Evolutionary conservation across 2,329 filamentous ascomycete species (phyloP), one percentile per base, ranked within the genome.

Genomic region (Diaporthe citri): DNA sequence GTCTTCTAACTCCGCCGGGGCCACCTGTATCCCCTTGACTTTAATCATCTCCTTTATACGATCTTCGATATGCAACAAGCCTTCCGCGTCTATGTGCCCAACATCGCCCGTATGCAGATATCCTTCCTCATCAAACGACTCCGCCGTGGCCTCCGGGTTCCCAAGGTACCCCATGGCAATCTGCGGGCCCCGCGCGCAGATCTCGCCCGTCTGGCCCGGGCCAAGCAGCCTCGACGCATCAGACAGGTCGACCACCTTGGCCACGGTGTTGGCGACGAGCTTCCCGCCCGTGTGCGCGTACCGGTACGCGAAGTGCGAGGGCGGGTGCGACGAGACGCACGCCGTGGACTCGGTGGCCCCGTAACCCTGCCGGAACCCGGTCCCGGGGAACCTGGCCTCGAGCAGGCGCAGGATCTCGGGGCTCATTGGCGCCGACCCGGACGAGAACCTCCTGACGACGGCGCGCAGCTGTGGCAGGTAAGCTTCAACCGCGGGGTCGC

Each of bases 331-430:
- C 0, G 90, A 92, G 76, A 93, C 91, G 77, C 90, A 92, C 2
- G 85, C 87, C 80, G 90, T 93, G 0, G 86, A 89, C 80, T 93
- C 92, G 0, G 92, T 93, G 91, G 93, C 93, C 39, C 92, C 92
- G 78, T 93, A 93, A 2, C 90, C 91, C 79, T 93, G 91, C 78
- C 90, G 90, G 81, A 93, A 91, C 0, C 90, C 90, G 0, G 88
- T 90, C 1, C 86, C 82, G 0, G 91, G 91, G 78, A 92, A 93
- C 64, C 87, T 88, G 75, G 86, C 84, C 74, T 89, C 82, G 20
- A 93, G 83, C 34, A 88, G 84, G 34, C 88, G 86, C 22, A 93
- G 84, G 72, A 93, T 88, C 79, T 93, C 88, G 8, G 85, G 84
- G 3, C 85, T 86, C 4, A 91, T 81, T 0, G 91, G 91, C 0